Conservation (phyloP, 2,329 filamentous ascomycete genomes). For the Septoria linicola region DNA sequence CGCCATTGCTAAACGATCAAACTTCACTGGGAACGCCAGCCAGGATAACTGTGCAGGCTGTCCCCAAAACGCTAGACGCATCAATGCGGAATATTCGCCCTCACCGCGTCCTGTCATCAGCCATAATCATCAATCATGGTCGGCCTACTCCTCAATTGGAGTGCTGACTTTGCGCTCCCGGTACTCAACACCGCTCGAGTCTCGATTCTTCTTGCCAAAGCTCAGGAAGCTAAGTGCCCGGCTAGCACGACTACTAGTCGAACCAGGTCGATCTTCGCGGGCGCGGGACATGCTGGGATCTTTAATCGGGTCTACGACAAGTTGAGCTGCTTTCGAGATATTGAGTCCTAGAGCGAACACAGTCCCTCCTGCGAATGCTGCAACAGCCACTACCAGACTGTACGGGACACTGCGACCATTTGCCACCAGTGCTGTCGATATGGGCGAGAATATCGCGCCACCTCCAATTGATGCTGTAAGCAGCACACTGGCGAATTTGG, state of each 20-base stretch:
- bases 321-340: constrained; percentile 46
- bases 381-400: constrained; percentile 55
- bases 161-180: constrained; percentile 26
- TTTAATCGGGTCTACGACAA: constrained; percentile 46
- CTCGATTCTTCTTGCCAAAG: constrained; percentile 26
- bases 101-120: neutral
- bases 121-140: neutral
- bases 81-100: neutral
- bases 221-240: constrained; percentile 36
- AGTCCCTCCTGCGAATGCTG: constrained; percentile 51
- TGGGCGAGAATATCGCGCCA: constrained; percentile 56
- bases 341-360: constrained; percentile 58
- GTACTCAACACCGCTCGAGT: constrained; percentile 27
- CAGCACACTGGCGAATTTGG: constrained; percentile 56
- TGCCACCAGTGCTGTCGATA: constrained; percentile 50
- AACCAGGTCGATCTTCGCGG: constrained; percentile 23
- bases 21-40: no score
- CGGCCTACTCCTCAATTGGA: constrained; percentile 2
- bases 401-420: constrained; percentile 46
- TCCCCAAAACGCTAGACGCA: no score
- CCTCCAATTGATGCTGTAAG: constrained; percentile 56
- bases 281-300: constrained; percentile 18
- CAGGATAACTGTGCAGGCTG: constrained; percentile 7
- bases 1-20: constrained; percentile 1
- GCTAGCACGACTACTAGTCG: constrained; percentile 34